Percentiles rank a stretch among this genome's conserved stretches.
Evolutionary conservation across 2,329 filamentous ascomycete genomes (phyloP).

Genomic region (Stagonosporopsis vannaccii): DNA sequence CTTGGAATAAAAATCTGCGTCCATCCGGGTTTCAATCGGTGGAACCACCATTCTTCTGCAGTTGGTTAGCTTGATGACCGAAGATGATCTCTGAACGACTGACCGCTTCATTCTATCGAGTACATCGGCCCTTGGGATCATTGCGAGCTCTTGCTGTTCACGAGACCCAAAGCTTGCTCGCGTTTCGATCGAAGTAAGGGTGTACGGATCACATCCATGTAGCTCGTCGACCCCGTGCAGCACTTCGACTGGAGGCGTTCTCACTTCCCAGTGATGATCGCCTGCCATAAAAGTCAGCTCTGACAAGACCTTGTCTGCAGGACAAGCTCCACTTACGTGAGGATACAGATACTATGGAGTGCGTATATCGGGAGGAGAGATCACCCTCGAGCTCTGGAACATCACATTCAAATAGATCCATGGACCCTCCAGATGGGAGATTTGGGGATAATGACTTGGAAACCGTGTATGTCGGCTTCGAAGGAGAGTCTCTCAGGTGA

Average conservation of each 20-base stretch:
- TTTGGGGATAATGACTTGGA: conserved; percentile 38
- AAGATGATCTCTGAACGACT: background rate
- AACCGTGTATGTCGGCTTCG: conserved; percentile 43
- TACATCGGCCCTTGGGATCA: conserved; percentile 12
- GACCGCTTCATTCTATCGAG: conserved; percentile 23
- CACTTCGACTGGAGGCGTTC: conserved; percentile 28
- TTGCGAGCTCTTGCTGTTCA: conserved; percentile 14
- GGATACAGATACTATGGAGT: conserved; percentile 37
- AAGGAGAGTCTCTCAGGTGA: conserved; percentile 34
- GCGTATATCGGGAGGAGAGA: conserved; percentile 38
- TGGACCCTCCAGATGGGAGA: conserved; percentile 43
- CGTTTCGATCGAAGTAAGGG: conserved; percentile 36
- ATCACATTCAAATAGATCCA: conserved; percentile 37
- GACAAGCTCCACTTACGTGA: conserved; percentile 31
- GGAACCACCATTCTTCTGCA: conserved; percentile 15
- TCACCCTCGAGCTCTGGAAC: conserved; percentile 43
- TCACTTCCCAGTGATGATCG: conserved; percentile 37
- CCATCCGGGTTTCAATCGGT: conserved; percentile 29
- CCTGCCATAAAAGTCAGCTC: conserved; percentile 28
- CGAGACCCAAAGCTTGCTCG: conserved; percentile 30
- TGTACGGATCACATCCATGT: conserved; percentile 35
- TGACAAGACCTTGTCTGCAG: background rate
- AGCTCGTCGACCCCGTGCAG: conserved; percentile 32
- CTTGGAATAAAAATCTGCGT: conserved; percentile 24
- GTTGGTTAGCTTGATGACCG: conserved; percentile 1